Conservation (phyloP, 2,329 filamentous ascomycete genomes). For the Monilinia vaccinii-corymbosi region DNA sequence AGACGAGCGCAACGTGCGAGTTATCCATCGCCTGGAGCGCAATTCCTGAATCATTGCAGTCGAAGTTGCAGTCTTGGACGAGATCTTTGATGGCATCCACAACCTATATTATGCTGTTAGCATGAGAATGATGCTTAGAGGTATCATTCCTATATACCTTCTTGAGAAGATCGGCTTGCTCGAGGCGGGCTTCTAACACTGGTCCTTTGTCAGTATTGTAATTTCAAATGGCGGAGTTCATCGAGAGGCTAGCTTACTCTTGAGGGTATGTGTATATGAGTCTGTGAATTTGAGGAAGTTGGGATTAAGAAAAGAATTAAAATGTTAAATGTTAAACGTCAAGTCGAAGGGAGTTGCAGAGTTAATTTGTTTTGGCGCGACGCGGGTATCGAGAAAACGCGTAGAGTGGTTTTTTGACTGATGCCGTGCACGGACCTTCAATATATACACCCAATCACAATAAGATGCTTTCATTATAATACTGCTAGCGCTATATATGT, state of each 20-base stretch:
- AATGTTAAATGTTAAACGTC: neutral
- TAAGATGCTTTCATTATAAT: neutral
- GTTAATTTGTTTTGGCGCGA: conserved; percentile 3
- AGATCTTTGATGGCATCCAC: conserved; percentile 99
- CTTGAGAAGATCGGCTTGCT: conserved; percentile 89
- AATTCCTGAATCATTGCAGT: conserved; percentile 99
- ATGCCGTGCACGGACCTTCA: neutral
- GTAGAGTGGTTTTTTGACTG: conserved; percentile 8
- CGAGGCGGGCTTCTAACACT: conserved; percentile 94
- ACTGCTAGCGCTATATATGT: too few species aligned
- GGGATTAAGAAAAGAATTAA: neutral
- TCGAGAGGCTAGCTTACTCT: neutral
- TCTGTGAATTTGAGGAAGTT: neutral
- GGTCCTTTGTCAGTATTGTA: conserved; percentile 1
- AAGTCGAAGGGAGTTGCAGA: neutral
- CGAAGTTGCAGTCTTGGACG: conserved; percentile 99
- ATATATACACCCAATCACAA: neutral
- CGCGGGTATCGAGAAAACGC: conserved; percentile 10
- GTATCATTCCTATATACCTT: conserved; percentile 53
- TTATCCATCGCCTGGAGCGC: conserved; percentile 99
- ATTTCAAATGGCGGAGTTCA: neutral
- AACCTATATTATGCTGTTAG: conserved; percentile 47
- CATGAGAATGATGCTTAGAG: neutral
- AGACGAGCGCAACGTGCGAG: conserved; percentile 96
- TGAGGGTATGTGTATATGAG: neutral